Percentiles rank a stretch among this genome's conserved stretches.
Conservation (phyloP, 306 rosid genomes). For the Cucurbita maxima region DNA sequence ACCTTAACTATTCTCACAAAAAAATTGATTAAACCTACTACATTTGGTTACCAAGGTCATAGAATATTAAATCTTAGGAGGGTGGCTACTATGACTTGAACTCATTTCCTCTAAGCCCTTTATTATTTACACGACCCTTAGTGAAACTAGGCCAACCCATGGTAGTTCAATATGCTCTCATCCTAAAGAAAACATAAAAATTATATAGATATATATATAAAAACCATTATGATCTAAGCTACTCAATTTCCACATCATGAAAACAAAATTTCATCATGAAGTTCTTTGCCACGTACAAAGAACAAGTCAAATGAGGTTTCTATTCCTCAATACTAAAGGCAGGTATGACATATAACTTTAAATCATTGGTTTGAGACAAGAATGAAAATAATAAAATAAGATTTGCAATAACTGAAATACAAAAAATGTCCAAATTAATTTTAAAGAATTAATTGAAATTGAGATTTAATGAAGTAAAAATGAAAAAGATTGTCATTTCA, state of each 20-base stretch:
- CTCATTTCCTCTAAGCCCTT: background rate
- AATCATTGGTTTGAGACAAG: background rate
- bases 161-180: background rate
- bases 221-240: background rate
- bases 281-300: background rate
- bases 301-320: background rate
- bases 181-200: background rate
- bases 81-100: background rate
- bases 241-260: background rate
- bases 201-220: too few species aligned
- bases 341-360: background rate
- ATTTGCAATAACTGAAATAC: background rate
- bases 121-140: background rate
- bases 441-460: background rate
- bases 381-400: background rate
- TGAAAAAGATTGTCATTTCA: background rate
- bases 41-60: background rate
- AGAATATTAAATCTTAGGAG: background rate
- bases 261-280: background rate
- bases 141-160: background rate
- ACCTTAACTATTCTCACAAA: background rate
- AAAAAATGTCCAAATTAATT: background rate
- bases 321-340: background rate
- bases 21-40: background rate
- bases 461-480: background rate